These are phyloP conservation scores for Salix suchowensis DNA, from an alignment of 345 rosid species.

Conservation along the genomic window DNA sequence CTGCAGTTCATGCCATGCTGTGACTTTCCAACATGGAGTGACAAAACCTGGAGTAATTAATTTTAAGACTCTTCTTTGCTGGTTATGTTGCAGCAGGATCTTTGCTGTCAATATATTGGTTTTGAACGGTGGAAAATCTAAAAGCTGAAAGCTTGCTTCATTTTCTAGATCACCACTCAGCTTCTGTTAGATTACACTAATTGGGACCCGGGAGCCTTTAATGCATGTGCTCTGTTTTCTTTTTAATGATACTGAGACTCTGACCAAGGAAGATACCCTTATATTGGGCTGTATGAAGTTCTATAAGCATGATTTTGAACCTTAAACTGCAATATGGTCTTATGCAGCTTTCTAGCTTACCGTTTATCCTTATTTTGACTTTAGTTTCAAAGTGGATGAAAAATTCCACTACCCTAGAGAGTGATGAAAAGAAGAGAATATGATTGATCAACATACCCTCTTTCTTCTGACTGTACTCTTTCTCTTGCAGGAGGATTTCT, in stretches of 20 bases:
- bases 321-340: neutral
- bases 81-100: too few species aligned
- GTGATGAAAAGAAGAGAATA: neutral
- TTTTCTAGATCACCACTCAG: neutral
- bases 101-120: too few species aligned
- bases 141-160: neutral
- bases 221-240: neutral
- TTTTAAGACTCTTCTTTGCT: too few species aligned
- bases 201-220: neutral
- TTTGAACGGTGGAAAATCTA: neutral
- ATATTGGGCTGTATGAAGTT: neutral
- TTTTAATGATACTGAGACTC: neutral
- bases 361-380: neutral
- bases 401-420: neutral
- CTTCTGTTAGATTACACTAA: neutral
- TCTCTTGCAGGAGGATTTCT: slow-evolving; percentile 65
- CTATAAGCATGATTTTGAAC: neutral
- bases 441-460: neutral
- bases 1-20: neutral
- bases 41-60: too few species aligned
- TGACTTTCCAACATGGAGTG: too few species aligned
- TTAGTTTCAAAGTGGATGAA: neutral
- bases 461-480: slow-evolving; percentile 17
- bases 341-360: neutral
- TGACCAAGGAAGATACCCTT: neutral